A percentile compares a stretch with the other conserved stretches of the same genome.
Evolutionary conservation across 495 filamentous ascomycete genomes (phyloP).

Genomic region (Tuber aestivum): DNA sequence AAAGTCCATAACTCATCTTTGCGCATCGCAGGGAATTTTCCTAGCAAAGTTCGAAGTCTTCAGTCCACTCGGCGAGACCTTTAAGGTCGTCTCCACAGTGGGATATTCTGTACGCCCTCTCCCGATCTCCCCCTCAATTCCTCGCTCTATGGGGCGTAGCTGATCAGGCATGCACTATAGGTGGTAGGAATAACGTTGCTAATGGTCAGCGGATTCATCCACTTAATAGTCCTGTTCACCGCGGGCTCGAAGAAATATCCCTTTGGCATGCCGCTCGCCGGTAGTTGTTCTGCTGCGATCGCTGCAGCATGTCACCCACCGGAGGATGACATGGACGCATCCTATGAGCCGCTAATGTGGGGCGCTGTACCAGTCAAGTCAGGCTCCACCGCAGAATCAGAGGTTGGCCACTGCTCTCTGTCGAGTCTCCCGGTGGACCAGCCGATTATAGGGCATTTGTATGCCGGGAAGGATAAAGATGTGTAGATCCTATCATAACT

Average conservation of each 20-base stretch:
- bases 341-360: not conserved
- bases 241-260: not conserved
- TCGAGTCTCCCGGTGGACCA: not conserved
- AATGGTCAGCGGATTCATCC: not conserved
- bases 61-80: not conserved
- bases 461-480: conserved; percentile 2
- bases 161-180: not conserved
- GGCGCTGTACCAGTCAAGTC: not conserved
- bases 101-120: not conserved
- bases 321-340: not conserved
- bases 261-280: conserved; percentile 10
- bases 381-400: not conserved
- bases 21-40: conserved; percentile 47
- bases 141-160: not conserved
- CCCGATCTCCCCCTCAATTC: not conserved
- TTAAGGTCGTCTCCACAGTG: not conserved
- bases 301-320: conserved; percentile 22
- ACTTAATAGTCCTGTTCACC: not conserved
- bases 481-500: not conserved
- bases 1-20: conserved; percentile 44
- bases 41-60: conserved; percentile 31
- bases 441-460: conserved; percentile 1
- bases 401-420: conserved; percentile 2
- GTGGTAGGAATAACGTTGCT: not conserved
- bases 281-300: conserved; percentile 20